Evolutionary conservation across 495 filamentous ascomycete species (phyloP), one percentile per base, ranked within the genome.

Genomic region (Hypoxylon fragiforme): DNA sequence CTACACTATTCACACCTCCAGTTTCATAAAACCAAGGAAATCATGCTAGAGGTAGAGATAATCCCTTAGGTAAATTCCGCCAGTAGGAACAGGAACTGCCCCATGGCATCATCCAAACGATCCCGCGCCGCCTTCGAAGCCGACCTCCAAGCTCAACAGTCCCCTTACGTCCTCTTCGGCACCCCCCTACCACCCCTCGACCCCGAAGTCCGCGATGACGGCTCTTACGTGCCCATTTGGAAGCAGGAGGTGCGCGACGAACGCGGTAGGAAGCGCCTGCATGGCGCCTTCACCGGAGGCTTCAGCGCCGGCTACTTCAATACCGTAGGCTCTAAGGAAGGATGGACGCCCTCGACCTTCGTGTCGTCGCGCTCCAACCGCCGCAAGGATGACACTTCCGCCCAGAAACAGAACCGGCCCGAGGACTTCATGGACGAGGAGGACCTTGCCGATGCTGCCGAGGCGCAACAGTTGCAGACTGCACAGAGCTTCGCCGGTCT

Each of bases 361-460:
- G 86, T 96, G 26, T 97, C 91, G 3, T 96, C 94, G 30, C 88
- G 94, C 0, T 71, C 84, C 31, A 89, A 89, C 55, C 86, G 89
- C 39, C 81, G 82, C 45, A 87, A 89, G 59, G 85, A 92, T 74
- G 78, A 70, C 18, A 49, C 73, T 11, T 76, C 79, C 5, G 13
- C 69, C 0, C 3, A 16, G 14, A 24, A 64, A 13, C 70, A 84
- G 60, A 84, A 89, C 66, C 84, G 84, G 22, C 79, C 85, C 7
- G 92, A 97, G 62, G 94, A 98, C 65, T 97, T 91, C 54, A 98
- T 98, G 94, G 94, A 98, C 57, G 95, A 96, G 55, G 95, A 98
- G 71, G 94, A 98, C 71, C 73, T 96, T 8, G 87, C 88, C 8
- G 92, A 96, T 58, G 86, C 86, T 1, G 91, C 85, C 43, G 92